A percentile compares a stretch with the other conserved stretches of the same genome.
phyloP scores from a whole-genome alignment of 495 filamentous ascomycete species.

The Sabuloglossum arenarium region DNA sequence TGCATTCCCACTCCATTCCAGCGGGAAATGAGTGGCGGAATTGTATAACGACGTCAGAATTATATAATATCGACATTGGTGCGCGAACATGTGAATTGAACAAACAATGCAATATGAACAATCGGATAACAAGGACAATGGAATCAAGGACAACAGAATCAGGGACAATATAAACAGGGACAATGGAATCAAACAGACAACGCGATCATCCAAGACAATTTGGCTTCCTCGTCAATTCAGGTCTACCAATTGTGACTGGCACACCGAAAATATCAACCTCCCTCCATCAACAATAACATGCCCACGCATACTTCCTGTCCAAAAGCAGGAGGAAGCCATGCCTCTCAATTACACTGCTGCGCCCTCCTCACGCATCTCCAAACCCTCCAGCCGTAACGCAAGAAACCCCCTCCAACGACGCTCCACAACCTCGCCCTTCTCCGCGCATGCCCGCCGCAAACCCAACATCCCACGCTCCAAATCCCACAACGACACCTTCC shows the following conservation, averaged over 20 bases:
- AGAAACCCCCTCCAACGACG: conserved; percentile 6
- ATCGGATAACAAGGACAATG: too few species aligned
- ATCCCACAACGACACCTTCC: background rate
- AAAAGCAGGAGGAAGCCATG: conserved; percentile 5
- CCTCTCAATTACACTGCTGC: conserved; percentile 15
- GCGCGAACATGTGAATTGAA: too few species aligned
- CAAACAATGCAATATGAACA: too few species aligned
- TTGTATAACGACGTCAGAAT: background rate
- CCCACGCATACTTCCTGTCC: too few species aligned
- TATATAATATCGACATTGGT: too few species aligned
- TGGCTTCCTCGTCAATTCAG: too few species aligned
- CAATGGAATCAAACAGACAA: too few species aligned
- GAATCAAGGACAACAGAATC: too few species aligned
- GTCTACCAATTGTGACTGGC: too few species aligned
- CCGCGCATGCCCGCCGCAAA: conserved; percentile 35
- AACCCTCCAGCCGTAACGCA: conserved; percentile 2
- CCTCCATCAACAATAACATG: background rate
- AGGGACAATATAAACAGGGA: too few species aligned
- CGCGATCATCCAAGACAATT: too few species aligned
- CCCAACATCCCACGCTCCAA: conserved; percentile 10
- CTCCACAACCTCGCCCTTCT: conserved; percentile 27
- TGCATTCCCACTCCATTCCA: background rate
- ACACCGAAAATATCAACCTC: too few species aligned
- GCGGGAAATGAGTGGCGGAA: background rate
- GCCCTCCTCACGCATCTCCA: conserved; percentile 16